phyloP scores from a whole-genome alignment of 345 rosid species.

The Microthlaspi erraticum region DNA sequence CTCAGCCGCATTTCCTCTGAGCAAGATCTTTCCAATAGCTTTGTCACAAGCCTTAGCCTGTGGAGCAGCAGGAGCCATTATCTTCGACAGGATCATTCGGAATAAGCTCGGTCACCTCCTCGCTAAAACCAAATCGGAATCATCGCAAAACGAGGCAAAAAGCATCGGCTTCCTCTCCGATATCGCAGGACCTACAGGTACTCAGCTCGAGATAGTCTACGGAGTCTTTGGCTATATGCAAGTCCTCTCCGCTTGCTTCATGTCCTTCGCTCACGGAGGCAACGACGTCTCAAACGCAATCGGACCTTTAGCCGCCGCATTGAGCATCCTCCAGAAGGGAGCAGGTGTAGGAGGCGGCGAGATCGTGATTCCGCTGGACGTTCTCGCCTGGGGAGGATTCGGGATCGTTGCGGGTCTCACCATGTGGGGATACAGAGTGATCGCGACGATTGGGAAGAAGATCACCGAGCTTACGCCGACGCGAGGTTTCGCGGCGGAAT shows the following conservation, averaged over 20 bases:
- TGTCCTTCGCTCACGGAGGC: conserved; percentile 98
- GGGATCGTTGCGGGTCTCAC: conserved; percentile 87
- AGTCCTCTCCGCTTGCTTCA: conserved; percentile 95
- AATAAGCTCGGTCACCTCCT: conserved; percentile 93
- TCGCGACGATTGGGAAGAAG: conserved; percentile 96
- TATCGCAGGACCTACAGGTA: conserved; percentile 88
- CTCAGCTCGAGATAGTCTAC: conserved; percentile 86
- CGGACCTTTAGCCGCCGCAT: conserved; percentile 91
- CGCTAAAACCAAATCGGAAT: conserved; percentile 51
- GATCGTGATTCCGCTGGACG: conserved; percentile 77
- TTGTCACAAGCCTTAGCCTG: conserved; percentile 72
- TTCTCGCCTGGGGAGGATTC: conserved; percentile 98
- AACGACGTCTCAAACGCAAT: conserved; percentile 96
- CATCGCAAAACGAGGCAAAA: conserved; percentile 50
- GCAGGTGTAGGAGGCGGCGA: conserved; percentile 55
- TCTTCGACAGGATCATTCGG: conserved; percentile 65
- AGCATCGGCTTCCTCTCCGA: conserved; percentile 82
- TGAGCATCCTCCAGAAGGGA: conserved; percentile 82
- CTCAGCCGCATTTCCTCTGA: conserved; percentile 86
- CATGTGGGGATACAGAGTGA: conserved; percentile 95
- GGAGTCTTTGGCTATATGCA: conserved; percentile 96
- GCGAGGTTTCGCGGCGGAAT: conserved; percentile 95
- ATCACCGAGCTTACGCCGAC: conserved; percentile 96
- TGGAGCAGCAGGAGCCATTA: conserved; percentile 83
- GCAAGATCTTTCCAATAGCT: conserved; percentile 64